These are phyloP conservation scores for Botrytis paeoniae DNA, from an alignment of 2,329 filamentous ascomycete genomes.

Conservation along the genomic window DNA sequence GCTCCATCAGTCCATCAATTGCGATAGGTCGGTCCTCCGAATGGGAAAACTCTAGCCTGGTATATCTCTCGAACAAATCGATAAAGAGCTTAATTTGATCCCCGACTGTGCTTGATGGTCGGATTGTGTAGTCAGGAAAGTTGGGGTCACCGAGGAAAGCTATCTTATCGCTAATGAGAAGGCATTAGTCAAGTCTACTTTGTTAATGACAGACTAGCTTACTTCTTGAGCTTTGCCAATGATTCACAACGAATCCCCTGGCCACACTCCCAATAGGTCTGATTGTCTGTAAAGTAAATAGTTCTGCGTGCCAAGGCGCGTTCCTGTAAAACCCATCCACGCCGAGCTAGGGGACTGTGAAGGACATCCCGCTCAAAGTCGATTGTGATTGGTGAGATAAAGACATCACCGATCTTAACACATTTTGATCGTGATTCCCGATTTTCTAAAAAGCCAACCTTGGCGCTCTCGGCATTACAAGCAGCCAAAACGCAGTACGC, in stretches of 20 bases:
- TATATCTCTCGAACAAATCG: constrained; percentile 1
- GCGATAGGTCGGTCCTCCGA: constrained; percentile 5
- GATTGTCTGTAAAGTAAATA: constrained; percentile 39
- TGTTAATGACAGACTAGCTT: neutral
- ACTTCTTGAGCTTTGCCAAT: constrained; percentile 39
- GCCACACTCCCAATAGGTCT: constrained; percentile 43
- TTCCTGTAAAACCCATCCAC: constrained; percentile 45
- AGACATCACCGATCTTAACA: neutral
- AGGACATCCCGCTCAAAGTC: constrained; percentile 40
- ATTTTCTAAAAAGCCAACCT: neutral
- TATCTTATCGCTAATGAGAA: constrained; percentile 18
- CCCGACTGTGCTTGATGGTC: neutral
- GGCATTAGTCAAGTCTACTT: neutral
- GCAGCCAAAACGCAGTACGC: constrained; percentile 19
- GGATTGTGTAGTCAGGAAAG: constrained; percentile 27
- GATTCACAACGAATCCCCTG: constrained; percentile 39
- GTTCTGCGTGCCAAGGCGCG: constrained; percentile 39
- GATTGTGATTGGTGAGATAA: constrained; percentile 21
- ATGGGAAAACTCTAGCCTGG: neutral
- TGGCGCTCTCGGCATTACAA: constrained; percentile 4
- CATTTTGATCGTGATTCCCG: neutral
- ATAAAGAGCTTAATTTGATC: constrained; percentile 10
- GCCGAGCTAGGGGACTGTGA: constrained; percentile 35
- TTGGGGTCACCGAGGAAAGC: constrained; percentile 36
- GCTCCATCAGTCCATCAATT: constrained; percentile 7